A percentile compares a stretch with the other conserved stretches of the same genome.
These are phyloP conservation scores for Marasmius tenuissimus DNA, from an alignment of 1,284 basidiomycete species.

Conservation along the genomic window DNA sequence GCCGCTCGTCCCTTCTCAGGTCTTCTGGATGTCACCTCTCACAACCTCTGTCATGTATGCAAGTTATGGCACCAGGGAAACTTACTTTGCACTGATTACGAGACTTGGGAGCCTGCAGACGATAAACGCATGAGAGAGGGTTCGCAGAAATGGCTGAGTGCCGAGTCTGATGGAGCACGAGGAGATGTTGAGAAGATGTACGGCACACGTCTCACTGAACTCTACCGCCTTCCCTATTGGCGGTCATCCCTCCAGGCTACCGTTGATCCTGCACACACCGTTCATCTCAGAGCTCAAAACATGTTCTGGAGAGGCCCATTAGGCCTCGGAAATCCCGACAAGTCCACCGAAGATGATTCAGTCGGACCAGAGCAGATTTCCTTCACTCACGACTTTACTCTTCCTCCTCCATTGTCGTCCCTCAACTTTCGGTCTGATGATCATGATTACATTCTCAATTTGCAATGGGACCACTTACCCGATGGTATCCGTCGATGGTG, in stretches of 20 bases:
- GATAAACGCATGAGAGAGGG: not conserved
- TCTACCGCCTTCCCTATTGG: not conserved
- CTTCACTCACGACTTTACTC: not conserved
- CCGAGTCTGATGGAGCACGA: not conserved
- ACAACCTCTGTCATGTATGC: conserved; percentile 1
- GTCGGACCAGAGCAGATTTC: not conserved
- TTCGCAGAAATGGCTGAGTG: not conserved
- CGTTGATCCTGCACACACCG: conserved; percentile 3
- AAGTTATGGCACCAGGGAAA: not conserved
- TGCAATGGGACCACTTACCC: too few relatives aligned
- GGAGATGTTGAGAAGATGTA: not conserved
- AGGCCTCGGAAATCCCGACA: conserved; percentile 3
- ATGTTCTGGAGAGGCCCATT: not conserved
- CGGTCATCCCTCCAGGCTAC: not conserved
- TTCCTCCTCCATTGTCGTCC: not conserved
- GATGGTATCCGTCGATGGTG: too few relatives aligned
- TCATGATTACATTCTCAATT: too few relatives aligned
- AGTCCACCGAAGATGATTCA: not conserved
- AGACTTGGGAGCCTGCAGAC: not conserved
- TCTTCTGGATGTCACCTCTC: not conserved
- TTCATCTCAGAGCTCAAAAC: not conserved
- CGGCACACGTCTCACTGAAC: not conserved
- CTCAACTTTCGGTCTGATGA: not conserved
- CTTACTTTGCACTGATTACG: not conserved
- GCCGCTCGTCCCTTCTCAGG: conserved; percentile 4